Base-by-base conservation (phyloP, 495 filamentous ascomycete species). In the Oleoguttula mirabilis region DNA sequence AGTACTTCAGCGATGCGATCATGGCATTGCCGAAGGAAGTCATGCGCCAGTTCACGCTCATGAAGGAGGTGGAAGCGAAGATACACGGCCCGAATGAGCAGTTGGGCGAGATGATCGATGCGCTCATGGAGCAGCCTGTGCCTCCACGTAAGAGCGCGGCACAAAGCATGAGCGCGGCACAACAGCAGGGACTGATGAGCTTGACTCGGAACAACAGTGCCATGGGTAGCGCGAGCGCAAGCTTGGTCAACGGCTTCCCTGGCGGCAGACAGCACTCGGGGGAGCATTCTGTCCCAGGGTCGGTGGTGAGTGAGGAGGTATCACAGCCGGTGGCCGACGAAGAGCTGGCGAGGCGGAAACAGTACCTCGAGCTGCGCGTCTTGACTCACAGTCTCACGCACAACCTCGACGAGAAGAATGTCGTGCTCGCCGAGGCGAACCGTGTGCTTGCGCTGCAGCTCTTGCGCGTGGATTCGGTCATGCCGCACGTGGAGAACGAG, bases 11-110 rank as follows among this genome's bases (percentile, higher is more conserved):
- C 42, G 87, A 96, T 61, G 77, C 87, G 34, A 83, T 95, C 52
- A 80, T 82, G 15, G 88, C 92, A 19, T 77, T 99, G 4, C 90
- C 90, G 6, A 83, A 85, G 57, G 90, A 99, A 57, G 84, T 94
- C 39, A 83, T 93, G 42, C 74, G 85, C 46, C 88, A 99, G 60
- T 94, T 93, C 56, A 90, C 87, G 4, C 71, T 95, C 32, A 66
- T 99, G 37, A 94, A 94, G 53, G 90, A 99, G 60, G 90, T 95
- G 23, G 92, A 99, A 66, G 88, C 90, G 36, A 99, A 99, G 63
- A 75, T 85, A 39, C 81, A 80, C 55, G 72, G 75, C 16, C 77
- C 81, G 3, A 80, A 85, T 61, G 74, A 80, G 47, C 64, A 73
- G 53, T 69, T 94, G 23, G 70, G 78, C 43, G 67, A 79, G 52